A percentile compares a stretch with the other conserved stretches of the same genome.
phyloP scores from a whole-genome alignment of 2,329 filamentous ascomycete species.

The Colletotrichum sp. region DNA sequence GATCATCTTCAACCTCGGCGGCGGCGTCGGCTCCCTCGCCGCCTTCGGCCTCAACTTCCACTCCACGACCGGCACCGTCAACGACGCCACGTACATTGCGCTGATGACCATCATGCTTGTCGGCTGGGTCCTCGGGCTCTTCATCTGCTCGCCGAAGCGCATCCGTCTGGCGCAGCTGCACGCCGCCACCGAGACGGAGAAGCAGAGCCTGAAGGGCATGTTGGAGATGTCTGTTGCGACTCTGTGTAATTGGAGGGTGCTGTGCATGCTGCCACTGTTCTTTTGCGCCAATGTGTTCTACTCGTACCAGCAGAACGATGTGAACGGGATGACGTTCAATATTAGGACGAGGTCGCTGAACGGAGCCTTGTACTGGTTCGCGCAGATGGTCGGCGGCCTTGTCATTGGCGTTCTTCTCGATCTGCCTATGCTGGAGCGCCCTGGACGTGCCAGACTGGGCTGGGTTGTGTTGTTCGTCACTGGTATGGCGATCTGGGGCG shows the following conservation, averaged over 20 bases:
- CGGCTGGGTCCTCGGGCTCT: conserved; percentile 50
- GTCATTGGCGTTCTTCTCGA: conserved; percentile 53
- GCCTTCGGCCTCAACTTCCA: conserved; percentile 49
- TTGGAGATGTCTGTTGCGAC: conserved; percentile 40
- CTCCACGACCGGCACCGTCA: conserved; percentile 47
- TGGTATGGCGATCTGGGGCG: conserved; percentile 61
- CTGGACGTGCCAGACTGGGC: conserved; percentile 49
- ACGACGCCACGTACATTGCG: conserved; percentile 55
- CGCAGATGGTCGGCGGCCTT: conserved; percentile 59
- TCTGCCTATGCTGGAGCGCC: conserved; percentile 44
- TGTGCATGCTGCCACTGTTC: conserved; percentile 57
- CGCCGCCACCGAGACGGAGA: conserved; percentile 39
- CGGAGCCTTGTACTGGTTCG: conserved; percentile 59
- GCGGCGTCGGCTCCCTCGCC: conserved; percentile 46
- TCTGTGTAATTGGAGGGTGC: conserved; percentile 47
- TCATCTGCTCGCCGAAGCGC: conserved; percentile 52
- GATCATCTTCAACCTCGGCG: conserved; percentile 51
- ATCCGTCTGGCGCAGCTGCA: conserved; percentile 43
- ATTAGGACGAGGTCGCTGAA: conserved; percentile 61
- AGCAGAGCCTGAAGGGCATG: conserved; percentile 39
- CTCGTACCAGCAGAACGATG: conserved; percentile 60
- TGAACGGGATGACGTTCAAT: conserved; percentile 60
- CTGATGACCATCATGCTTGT: conserved; percentile 53
- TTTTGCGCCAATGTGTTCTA: conserved; percentile 62
- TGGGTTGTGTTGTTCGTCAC: conserved; percentile 51